Evolutionary conservation across 73 alveolate genomes (phyloP).

Genomic region (Symbiodinium pilosum): DNA sequence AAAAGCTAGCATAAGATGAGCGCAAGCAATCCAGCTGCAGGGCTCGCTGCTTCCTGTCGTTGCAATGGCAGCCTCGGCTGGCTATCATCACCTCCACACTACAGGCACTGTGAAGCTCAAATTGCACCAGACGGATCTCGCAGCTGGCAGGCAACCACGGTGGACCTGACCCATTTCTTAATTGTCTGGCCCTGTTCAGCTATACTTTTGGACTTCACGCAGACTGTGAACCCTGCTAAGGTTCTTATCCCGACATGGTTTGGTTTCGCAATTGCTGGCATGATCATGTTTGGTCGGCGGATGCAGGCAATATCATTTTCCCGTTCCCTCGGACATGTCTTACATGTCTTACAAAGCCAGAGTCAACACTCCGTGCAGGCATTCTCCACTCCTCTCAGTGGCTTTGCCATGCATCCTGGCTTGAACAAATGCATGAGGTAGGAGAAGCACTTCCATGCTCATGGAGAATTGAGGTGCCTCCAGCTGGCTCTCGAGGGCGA

Average conservation of each 20-base stretch:
- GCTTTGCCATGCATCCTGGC: slow-evolving; percentile 74
- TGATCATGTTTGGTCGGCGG: slow-evolving; percentile 91
- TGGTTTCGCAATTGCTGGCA: slow-evolving; percentile 84
- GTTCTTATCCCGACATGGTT: slow-evolving; percentile 80
- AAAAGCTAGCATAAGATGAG: no score
- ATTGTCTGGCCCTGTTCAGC: not conserved
- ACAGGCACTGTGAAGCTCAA: slow-evolving; percentile 27
- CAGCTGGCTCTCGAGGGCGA: slow-evolving; percentile 89
- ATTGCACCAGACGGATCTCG: not conserved
- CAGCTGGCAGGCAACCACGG: slow-evolving; percentile 29
- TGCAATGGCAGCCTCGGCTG: slow-evolving; percentile 88
- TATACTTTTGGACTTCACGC: no score
- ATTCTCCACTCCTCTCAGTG: slow-evolving; percentile 56
- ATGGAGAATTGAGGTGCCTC: slow-evolving; percentile 32
- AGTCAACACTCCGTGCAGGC: slow-evolving; percentile 6
- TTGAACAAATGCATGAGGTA: not conserved
- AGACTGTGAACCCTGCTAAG: not conserved
- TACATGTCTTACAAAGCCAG: not conserved
- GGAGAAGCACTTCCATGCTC: not conserved
- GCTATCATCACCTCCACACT: slow-evolving; percentile 88
- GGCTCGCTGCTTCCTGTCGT: slow-evolving; percentile 89
- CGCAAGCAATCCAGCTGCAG: no score
- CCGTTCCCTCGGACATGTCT: no score
- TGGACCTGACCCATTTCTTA: slow-evolving; percentile 73
- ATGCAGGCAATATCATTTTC: no score